Base-by-base conservation (phyloP, 2,329 filamentous ascomycete species). In the Blastomyces percursus region DNA sequence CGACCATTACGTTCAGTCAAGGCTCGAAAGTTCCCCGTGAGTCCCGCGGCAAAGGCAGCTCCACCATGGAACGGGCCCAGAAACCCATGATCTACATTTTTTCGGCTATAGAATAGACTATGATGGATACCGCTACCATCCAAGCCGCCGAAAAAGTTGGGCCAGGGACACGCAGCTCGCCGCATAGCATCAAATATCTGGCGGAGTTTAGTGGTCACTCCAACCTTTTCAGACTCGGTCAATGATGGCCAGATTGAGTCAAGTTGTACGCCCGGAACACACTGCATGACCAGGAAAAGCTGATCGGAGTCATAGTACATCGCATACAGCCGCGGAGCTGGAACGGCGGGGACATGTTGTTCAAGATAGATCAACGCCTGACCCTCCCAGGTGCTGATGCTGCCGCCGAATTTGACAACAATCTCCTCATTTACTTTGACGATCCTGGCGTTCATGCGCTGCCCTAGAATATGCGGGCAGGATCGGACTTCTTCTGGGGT, bases 261-360 rank as follows among this genome's bases (percentile, higher is more conserved):
- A 11, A 65, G 62, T 40, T 12, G 66, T 50, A 66, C 67, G 5
- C 64, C 70, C 62, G 67, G 68, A 54, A 63, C 55, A 61, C 68
- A 68, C 62, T 72, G 68, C 70, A 73, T 72, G 59, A 71, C 52
- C 21, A 71, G 44, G 62, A 71, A 70, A 32, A 69, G 60, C 58
- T 69, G 30, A 4, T 68, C 52, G 46, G 61, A 60, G 52, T 70
- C 67, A 51, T 68, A 38, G 56, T 69, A 71, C 68, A 73, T 72
- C 24, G 68, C 67, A 62, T 72, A 71, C 32, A 73, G 66, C 64
- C 70, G 68, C 61, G 71, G 71, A 30, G 68, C 71, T 1, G 68
- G 67, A 60, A 72, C 59, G 60, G 64, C 58, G 38, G 70, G 69
- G 56, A 70, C 66, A 24, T 73, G 60, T 62, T 66, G 68, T 61